Evolutionary conservation across 139 green algal genomes (phyloP), one percentile per base, ranked within the genome.

Genomic region (Microglena sp.): DNA sequence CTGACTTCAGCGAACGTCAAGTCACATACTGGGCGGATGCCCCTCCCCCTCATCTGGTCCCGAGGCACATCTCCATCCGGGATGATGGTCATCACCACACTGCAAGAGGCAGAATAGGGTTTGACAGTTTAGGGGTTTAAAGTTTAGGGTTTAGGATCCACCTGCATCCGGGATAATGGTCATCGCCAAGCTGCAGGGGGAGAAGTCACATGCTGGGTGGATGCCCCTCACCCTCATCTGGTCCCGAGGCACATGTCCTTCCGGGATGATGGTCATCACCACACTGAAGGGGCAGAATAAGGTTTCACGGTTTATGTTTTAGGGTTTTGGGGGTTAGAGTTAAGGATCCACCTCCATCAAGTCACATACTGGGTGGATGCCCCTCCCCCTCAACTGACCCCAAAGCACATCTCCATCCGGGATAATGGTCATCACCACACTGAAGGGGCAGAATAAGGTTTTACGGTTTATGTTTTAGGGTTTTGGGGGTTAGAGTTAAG

Each of bases 161-260:
- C 56, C 2, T 27, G 26, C 5, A n/a, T 45, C 35, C 56, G 34
- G 56, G 63, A 32, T 57, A 44, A 31, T 62, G 26, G 21, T 35
- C 24, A 57, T 79, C 73, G 24, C 66, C 28, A n/a, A 66, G 55
- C 5, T 68, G 60, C 45, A 75, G 31, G 45, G 33, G 5, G 29
- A 64, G 56, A 62, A 30, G 28, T 62, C 55, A 5, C 24, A 18
- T 11, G 43, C 28, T 11, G 28, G 5, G 24, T 11, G 27, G 28
- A 29, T 15, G 56, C 18, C 30, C 28, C 56, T 29, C 28, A 24
- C 18, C 7, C 7, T 33, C 21, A 22, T 22, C 24, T 60, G 27
- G 7, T 33, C 21, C 53, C 27, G 24, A 22, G 53, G 30, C 55
- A 62, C 55, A 8, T 72, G 29, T 1, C 56, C 72, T 34, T 75